Base-by-base conservation (phyloP, 345 rosid genomes). In the Firmiana major region DNA sequence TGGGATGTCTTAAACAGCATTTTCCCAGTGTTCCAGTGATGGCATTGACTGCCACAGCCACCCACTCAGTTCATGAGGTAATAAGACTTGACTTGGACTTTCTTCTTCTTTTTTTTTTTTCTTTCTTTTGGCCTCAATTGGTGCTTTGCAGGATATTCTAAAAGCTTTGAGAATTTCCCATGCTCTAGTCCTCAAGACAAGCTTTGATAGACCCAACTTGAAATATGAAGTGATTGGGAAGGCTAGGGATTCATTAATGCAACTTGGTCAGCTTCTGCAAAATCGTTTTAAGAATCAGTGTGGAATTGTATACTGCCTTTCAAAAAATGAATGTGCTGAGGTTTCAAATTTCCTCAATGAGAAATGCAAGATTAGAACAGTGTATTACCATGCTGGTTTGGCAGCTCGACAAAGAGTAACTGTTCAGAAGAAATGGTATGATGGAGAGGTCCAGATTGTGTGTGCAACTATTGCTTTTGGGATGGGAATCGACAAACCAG, bases 401-500 rank as follows among this genome's bases (percentile, higher is more conserved):
- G 88, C 91, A 9, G 87, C 92, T 74, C 79, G 80, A 75, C 94
- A 93, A 77, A 90, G 99, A 85, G 86, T 90, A 62, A 82, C 84
- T 76, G 92, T 88, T 73, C 97, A 89, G 88, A 88, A 85, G 83
- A 95, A 90, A 85, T 95, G 99, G 99, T 91, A 90, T 55, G 75
- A 81, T 19, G 97, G 97, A 70, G 93, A 90, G 75, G 94, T 85
- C 84, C 93, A 88, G 31, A 86, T 93, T 71, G 93, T 93, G 26
- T 92, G 98, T 77, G 99, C 98, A 60, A 88, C 92, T 53, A 95
- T 95, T 48, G 98, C 98, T 66, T 95, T 95, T 75, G 99, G 98
- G 78, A 95, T 95, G 99, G 98, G 99, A 79, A 93, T 95, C 71
- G 98, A 93, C 90, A 92, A 93, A 88, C 88, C 97, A 62, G 90